Evolutionary conservation across 306 rosid species (phyloP), one percentile per base, ranked within the genome.

Genomic region (Urtica urens): DNA sequence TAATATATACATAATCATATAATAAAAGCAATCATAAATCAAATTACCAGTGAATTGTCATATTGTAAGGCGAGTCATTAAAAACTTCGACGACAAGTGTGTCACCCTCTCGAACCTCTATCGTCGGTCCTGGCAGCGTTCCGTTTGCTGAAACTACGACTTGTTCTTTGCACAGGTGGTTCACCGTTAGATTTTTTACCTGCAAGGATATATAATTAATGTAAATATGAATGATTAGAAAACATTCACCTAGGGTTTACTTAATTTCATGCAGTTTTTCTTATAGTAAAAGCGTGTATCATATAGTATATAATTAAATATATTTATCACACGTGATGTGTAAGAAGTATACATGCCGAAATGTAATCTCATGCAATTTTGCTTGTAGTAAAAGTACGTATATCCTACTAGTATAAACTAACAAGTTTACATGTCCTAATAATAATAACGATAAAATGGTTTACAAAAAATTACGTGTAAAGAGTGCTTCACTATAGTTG

Each of bases 11-110:
- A n/a, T n/a, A n/a, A n/a, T n/a, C n/a, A n/a, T n/a, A n/a, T n/a
- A n/a, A n/a, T n/a, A n/a, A n/a, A n/a, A n/a, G n/a, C n/a, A n/a
- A n/a, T n/a, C n/a, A n/a, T 7, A 13, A 31, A 13, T 35, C 11
- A 3, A 49, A 17, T 48, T 64, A 80, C 88, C 88, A 80, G 26
- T 80, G 88, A 48, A 80, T 61, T 7, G 68, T 80, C 5, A 80
- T 44, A 52, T 73, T 61, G 19, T 80, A 63, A 7, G 88, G 81
- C 1, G 73, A 64, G 1, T 70, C 35, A 64, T 80, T 80, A 7
- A 55, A 10, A 31, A 73, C 65, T 4, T 67, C 71, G 50, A 76
- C 58, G 39, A 76, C 49, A 2, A 76, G 68, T 2, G 67, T 63
- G 43, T 80, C 83, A 1, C 78, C 80, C 23, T 80, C 81, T 0